Conservation (phyloP, 164 flowering plant genomes). For the Stephania cephalantha region DNA sequence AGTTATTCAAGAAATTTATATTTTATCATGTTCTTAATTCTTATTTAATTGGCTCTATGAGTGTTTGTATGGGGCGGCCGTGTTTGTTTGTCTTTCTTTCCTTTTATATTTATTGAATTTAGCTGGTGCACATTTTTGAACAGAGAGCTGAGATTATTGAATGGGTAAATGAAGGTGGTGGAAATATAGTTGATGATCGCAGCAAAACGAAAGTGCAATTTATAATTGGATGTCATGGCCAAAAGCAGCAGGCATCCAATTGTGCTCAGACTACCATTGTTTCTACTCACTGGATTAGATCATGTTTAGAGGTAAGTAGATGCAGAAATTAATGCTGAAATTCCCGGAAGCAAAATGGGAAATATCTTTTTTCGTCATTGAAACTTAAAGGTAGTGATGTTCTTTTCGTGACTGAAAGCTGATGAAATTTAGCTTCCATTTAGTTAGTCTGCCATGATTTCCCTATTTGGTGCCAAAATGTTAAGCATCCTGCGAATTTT, state of each 20-base stretch:
- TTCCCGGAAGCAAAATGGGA: not conserved
- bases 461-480: not conserved
- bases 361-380: not conserved
- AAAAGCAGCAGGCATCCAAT: constrained; percentile 16
- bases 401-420: not conserved
- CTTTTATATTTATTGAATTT: no score
- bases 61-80: not conserved
- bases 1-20: not conserved
- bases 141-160: constrained; percentile 81
- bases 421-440: not conserved
- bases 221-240: constrained; percentile 76
- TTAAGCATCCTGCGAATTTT: no score
- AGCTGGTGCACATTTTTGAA: constrained; percentile 3
- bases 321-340: not conserved
- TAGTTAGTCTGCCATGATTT: not conserved
- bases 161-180: constrained; percentile 90
- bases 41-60: not conserved
- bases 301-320: constrained; percentile 71
- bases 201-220: constrained; percentile 40
- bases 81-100: no score
- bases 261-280: constrained; percentile 35
- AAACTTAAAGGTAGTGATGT: not conserved
- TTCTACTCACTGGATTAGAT: constrained; percentile 82
- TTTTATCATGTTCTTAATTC: not conserved
- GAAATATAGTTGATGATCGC: constrained; percentile 44